Evolutionary conservation across 2,329 filamentous ascomycete species (phyloP).

Genomic region (Paraphoma sp.): DNA sequence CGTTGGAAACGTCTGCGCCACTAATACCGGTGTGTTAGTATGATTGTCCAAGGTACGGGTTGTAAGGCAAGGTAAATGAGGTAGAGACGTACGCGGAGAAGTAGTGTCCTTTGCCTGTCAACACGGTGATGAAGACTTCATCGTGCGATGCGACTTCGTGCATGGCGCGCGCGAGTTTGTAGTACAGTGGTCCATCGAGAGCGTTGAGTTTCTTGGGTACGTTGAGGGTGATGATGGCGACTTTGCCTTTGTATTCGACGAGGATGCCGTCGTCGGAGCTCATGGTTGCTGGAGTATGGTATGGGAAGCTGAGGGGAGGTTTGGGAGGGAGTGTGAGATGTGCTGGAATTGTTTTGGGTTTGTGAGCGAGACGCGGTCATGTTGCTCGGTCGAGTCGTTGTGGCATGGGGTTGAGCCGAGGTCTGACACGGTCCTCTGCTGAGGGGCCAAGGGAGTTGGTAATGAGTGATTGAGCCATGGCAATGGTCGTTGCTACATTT

Average conservation of each 20-base stretch:
- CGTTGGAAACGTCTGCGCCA: slow-evolving; percentile 77
- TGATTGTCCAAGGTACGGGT: background rate
- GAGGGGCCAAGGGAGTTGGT: slow-evolving; percentile 1
- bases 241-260: slow-evolving; percentile 69
- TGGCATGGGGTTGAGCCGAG: background rate
- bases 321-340: background rate
- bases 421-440: background rate
- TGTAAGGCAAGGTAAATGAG: background rate
- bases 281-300: background rate
- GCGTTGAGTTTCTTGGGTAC: slow-evolving; percentile 89
- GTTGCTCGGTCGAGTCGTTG: background rate
- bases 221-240: slow-evolving; percentile 87
- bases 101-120: slow-evolving; percentile 79
- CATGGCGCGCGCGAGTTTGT: slow-evolving; percentile 73
- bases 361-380: background rate
- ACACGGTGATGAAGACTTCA: slow-evolving; percentile 82
- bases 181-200: slow-evolving; percentile 75
- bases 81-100: slow-evolving; percentile 79
- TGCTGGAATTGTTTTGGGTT: background rate
- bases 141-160: slow-evolving; percentile 79
- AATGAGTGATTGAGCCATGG: background rate
- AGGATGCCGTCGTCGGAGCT: slow-evolving; percentile 56
- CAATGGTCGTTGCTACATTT: background rate
- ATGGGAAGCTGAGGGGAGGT: background rate
- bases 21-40: slow-evolving; percentile 52